Percentiles rank a stretch among this genome's conserved stretches.
Conservation (phyloP, 495 filamentous ascomycete genomes). For the Aspergillus ostianus region DNA sequence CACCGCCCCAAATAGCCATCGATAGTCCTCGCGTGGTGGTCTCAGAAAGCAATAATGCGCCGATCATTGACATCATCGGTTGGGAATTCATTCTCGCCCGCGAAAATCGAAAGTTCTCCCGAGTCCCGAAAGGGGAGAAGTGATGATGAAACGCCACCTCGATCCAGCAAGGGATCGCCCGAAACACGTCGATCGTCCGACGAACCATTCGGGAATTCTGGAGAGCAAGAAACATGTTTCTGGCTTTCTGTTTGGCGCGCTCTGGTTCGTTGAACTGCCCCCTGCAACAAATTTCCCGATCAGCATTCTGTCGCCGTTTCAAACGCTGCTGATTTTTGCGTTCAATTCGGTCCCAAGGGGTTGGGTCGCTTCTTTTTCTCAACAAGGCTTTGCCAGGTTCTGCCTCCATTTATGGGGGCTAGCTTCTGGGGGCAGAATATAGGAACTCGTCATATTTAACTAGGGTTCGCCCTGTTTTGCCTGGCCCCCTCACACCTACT, state of each 20-base stretch:
- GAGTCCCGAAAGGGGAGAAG: neutral
- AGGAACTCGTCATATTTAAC: neutral
- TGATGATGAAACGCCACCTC: constrained; percentile 11
- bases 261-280: neutral
- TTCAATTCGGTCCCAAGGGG: constrained; percentile 17
- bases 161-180: constrained; percentile 17
- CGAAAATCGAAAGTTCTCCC: neutral
- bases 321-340: constrained; percentile 13
- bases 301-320: constrained; percentile 20
- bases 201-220: constrained; percentile 18
- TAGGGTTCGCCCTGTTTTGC: neutral
- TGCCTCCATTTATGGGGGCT: neutral
- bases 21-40: constrained; percentile 17
- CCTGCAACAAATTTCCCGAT: constrained; percentile 14
- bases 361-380: constrained; percentile 7
- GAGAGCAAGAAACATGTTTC: neutral
- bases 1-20: constrained; percentile 4
- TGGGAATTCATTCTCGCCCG: neutral
- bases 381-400: neutral
- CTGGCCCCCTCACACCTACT: neutral
- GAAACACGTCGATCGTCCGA: constrained; percentile 8
- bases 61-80: constrained; percentile 25
- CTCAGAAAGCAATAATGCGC: constrained; percentile 23
- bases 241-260: neutral
- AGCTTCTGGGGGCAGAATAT: neutral